Evolutionary conservation across 345 rosid species (phyloP).

Genomic region (Eucalyptus erythrocorys): DNA sequence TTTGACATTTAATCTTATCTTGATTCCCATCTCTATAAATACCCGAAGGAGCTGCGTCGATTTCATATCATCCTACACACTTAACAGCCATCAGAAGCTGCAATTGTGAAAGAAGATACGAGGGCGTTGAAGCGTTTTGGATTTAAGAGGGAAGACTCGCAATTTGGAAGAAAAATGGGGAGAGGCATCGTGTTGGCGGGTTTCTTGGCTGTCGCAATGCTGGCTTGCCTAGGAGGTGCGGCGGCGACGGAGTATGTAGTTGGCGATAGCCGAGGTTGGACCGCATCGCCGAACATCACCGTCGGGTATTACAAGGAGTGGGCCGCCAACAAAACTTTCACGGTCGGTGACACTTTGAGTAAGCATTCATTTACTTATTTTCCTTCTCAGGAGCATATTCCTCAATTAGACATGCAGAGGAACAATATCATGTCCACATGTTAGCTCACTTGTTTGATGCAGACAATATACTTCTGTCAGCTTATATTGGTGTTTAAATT

Average conservation of each 20-base stretch:
- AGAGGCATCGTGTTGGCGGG: not conserved
- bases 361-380: not conserved
- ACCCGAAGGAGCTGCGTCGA: not conserved
- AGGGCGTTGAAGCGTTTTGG: not conserved
- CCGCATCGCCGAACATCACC: not conserved
- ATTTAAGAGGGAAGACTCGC: not conserved
- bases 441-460: not conserved
- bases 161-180: not conserved
- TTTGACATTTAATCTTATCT: not conserved
- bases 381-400: not conserved
- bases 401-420: not conserved
- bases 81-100: not conserved
- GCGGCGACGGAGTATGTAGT: not conserved
- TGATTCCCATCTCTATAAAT: not conserved
- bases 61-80: not conserved
- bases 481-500: not conserved
- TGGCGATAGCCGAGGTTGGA: not conserved
- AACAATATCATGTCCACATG: not conserved
- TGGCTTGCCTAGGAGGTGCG: not conserved
- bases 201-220: not conserved
- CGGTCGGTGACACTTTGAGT: conserved; percentile 8
- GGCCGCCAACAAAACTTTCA: conserved; percentile 3
- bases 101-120: not conserved
- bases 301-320: not conserved
- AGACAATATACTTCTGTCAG: not conserved